Evolutionary conservation across 1,284 basidiomycete genomes (phyloP).

Genomic region (Ustilago curta): DNA sequence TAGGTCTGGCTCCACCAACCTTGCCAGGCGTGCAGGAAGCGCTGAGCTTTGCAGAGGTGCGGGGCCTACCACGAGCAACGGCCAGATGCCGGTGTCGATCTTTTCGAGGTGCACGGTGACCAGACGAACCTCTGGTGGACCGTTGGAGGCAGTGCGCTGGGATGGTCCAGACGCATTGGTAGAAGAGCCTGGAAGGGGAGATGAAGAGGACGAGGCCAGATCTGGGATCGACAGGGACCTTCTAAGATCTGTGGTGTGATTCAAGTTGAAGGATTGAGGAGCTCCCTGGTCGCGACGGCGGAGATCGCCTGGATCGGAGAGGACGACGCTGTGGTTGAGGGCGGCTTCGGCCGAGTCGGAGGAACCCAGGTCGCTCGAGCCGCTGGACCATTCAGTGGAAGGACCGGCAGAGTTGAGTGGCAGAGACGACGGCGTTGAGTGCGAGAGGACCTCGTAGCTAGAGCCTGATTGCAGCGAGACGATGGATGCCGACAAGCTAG

Average conservation of each 20-base stretch:
- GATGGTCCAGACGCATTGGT: background rate
- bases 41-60: constrained; percentile 33
- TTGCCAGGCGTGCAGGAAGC: constrained; percentile 16
- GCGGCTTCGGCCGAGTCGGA: constrained; percentile 43
- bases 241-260: constrained; percentile 7
- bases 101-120: constrained; percentile 55
- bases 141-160: constrained; percentile 2
- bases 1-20: constrained; percentile 25
- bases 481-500: constrained; percentile 39
- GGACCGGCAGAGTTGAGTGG: constrained; percentile 19
- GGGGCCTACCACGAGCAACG: constrained; percentile 46
- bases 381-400: constrained; percentile 45
- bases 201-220: constrained; percentile 8
- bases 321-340: constrained; percentile 36
- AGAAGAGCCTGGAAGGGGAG: background rate
- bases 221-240: constrained; percentile 27
- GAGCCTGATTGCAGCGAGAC: constrained; percentile 43
- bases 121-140: constrained; percentile 43
- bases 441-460: constrained; percentile 46
- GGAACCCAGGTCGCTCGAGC: constrained; percentile 50
- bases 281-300: constrained; percentile 1
- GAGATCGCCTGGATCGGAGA: constrained; percentile 45
- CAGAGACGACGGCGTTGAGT: constrained; percentile 16
- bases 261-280: background rate
- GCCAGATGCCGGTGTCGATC: constrained; percentile 54